Conservation (phyloP, 2,329 filamentous ascomycete species). For the Allantophomopsis lycopodina region DNA sequence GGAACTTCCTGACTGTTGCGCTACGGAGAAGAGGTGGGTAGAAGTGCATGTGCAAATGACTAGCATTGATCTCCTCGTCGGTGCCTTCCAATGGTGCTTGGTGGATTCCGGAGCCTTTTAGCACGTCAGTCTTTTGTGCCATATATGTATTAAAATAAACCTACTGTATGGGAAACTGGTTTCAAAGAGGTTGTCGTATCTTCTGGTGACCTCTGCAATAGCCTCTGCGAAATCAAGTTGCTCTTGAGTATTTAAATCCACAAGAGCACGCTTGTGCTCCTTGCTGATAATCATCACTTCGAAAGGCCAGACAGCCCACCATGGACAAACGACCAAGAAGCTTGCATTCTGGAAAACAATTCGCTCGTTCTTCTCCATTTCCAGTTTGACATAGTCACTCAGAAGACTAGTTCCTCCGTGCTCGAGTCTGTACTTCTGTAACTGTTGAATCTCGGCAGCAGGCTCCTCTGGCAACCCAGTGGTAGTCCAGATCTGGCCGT, state of each 20-base stretch:
- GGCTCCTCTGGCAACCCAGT: conserved; percentile 86
- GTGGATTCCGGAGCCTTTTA: conserved; percentile 73
- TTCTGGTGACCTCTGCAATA: conserved; percentile 74
- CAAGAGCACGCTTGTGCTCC: conserved; percentile 68
- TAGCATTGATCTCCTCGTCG: conserved; percentile 70
- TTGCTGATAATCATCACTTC: conserved; percentile 85
- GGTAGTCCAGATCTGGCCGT: conserved; percentile 94
- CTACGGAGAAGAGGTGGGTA: conserved; percentile 88
- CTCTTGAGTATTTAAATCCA: conserved; percentile 66
- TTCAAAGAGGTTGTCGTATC: conserved; percentile 96
- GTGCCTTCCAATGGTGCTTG: conserved; percentile 80
- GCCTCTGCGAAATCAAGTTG: conserved; percentile 64
- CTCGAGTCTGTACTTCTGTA: conserved; percentile 64
- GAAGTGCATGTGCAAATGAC: conserved; percentile 95
- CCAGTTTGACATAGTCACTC: conserved; percentile 74
- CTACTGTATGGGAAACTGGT: conserved; percentile 89
- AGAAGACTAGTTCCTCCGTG: conserved; percentile 66
- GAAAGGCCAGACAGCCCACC: conserved; percentile 98
- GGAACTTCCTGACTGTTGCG: conserved; percentile 87
- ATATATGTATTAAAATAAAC: conserved; percentile 14
- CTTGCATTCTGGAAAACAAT: conserved; percentile 76
- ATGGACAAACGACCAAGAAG: conserved; percentile 84
- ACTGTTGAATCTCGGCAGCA: conserved; percentile 60
- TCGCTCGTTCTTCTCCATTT: conserved; percentile 69
- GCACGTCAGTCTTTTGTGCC: conserved; percentile 1